Evolutionary conservation across 2,329 filamentous ascomycete species (phyloP).

Genomic region (Fusarium coffeatum): DNA sequence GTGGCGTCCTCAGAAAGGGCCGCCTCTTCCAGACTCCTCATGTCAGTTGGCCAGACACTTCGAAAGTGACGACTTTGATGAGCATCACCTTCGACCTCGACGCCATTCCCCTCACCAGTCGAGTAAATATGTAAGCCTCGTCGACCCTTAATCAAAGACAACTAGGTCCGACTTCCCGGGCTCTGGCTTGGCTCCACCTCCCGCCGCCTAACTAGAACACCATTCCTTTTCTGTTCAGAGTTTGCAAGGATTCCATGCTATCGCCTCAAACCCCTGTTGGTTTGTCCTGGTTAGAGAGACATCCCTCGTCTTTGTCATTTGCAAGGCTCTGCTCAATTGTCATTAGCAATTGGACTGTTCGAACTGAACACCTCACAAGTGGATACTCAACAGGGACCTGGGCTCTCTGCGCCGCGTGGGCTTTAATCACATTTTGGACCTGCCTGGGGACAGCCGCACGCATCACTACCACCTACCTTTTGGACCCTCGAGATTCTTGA

Average conservation of each 20-base stretch:
- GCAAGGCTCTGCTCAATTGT: conserved; percentile 39
- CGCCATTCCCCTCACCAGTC: conserved; percentile 30
- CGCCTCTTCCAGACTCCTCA: conserved; percentile 11
- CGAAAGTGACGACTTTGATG: background rate
- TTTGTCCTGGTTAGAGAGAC: conserved; percentile 22
- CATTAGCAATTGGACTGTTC: conserved; percentile 37
- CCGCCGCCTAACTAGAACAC: conserved; percentile 38
- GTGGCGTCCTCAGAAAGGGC: conserved; percentile 8
- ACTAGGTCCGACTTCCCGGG: conserved; percentile 45
- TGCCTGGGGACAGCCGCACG: conserved; percentile 27
- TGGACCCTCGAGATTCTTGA: conserved; percentile 34
- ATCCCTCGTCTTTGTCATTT: conserved; percentile 40
- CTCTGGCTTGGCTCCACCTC: conserved; percentile 43
- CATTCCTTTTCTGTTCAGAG: conserved; percentile 32
- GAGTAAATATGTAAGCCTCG: conserved; percentile 43
- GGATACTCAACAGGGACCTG: conserved; percentile 44
- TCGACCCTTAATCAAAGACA: conserved; percentile 49
- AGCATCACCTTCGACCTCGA: conserved; percentile 13
- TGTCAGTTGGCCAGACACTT: conserved; percentile 1
- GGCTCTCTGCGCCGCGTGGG: conserved; percentile 41
- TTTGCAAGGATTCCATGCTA: conserved; percentile 34
- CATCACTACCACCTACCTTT: conserved; percentile 32
- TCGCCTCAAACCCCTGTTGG: conserved; percentile 28
- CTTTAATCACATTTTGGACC: conserved; percentile 43
- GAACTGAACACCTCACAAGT: conserved; percentile 40